Evolutionary conservation across 208 protist species (phyloP).

Genomic region (Leishmania turanica): DNA sequence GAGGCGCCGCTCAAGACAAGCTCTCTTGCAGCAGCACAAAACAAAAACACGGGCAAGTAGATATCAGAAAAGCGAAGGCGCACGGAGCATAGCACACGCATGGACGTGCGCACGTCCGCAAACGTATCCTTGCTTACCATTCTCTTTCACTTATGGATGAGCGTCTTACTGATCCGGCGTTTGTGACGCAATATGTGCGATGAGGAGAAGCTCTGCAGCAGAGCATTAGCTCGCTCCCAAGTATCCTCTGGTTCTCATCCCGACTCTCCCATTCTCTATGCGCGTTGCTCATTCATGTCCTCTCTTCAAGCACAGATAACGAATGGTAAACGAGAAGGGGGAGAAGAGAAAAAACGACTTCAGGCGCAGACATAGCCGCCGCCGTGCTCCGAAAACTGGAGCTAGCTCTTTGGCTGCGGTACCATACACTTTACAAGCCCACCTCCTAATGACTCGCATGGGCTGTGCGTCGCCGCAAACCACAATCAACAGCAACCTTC

Average conservation of each 20-base stretch:
- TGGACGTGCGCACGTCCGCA: not conserved
- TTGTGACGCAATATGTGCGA: not conserved
- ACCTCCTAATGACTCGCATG: not conserved
- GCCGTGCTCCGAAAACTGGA: too few species aligned
- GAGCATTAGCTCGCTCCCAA: not conserved
- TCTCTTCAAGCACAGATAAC: too few species aligned
- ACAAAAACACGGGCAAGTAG: not conserved
- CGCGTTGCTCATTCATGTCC: too few species aligned
- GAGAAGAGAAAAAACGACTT: too few species aligned
- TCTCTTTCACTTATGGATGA: not conserved
- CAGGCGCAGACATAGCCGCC: too few species aligned
- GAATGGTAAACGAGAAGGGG: too few species aligned
- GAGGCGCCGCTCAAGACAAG: not conserved
- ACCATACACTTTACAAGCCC: not conserved
- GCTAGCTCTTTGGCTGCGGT: not conserved
- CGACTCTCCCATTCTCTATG: too few species aligned
- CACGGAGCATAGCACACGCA: not conserved
- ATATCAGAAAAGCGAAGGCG: not conserved
- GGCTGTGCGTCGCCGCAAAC: not conserved
- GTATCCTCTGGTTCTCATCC: too few species aligned
- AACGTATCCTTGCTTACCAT: not conserved
- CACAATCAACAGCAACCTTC: not conserved
- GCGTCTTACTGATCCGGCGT: not conserved
- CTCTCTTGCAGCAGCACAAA: not conserved
- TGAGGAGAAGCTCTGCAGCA: not conserved